Base-by-base conservation (phyloP, 1,284 basidiomycete genomes). In the Thelephora terrestris region DNA sequence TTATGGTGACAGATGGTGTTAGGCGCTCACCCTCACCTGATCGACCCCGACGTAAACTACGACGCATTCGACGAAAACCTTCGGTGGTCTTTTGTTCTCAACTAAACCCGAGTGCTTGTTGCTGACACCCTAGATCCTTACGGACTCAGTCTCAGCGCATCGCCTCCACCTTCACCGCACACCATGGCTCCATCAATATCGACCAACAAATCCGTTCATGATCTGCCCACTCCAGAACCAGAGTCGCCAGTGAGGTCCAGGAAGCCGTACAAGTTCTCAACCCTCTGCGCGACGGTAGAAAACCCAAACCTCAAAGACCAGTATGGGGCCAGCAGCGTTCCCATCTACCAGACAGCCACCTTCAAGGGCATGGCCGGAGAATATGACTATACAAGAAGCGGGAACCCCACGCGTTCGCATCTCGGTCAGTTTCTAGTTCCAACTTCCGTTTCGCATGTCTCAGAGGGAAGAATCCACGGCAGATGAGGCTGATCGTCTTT, bases 301-400 rank as follows among this genome's bases (percentile, higher is more conserved):
- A 75, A 73, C 51, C 71, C 76, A 56, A 75, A 74, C 55, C 86
- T 88, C 69, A 93, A 95, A 66, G 96, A 99, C 69, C 95, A 97
- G 69, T 90, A 95, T 64, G 93, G 92, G 37, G 85, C 91, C 50
- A 92, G 88, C 54, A 89, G 85, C 9, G 88, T 96, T 0, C 96
- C 96, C 18, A 98, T 99, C 66, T 99, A 99, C 70, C 94, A 98
- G 71, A 88, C 91, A 1, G 85, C 96, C 18, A 99, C 96, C 1
- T 99, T 99, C 81, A 99, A 99, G 70, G 96, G 96, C 45, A 72
- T 96, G 47, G 78, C 78, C 21, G 90, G 89, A 46, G 76, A 85
- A 58, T 97, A 92, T 64, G 96, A 99, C 68, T 99, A 99, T 68
- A 79, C 89, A 16, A 78, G 96, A 52, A 92, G 88, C 57, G 96